Base-by-base conservation (phyloP, 2,329 filamentous ascomycete genomes). In the Didymella glomerata region DNA sequence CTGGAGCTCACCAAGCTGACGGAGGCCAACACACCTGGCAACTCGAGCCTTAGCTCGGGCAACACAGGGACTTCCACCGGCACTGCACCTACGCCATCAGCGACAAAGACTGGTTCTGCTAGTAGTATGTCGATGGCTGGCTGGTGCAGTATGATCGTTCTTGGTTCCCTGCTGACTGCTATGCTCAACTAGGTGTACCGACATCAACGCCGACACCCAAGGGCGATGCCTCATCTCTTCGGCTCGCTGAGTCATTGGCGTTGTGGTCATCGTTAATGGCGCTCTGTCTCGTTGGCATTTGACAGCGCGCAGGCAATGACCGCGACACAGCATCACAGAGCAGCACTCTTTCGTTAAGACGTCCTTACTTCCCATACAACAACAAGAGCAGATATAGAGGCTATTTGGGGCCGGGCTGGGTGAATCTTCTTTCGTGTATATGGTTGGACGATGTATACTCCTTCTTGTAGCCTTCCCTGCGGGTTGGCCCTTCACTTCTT, bases 1-100 rank as follows among this genome's bases (percentile, higher is more conserved):
- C 85, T 92, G 65, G 83, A 82, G 34, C 86, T 92, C 67, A 84
- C 78, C 51, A 75, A 82, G 13, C 73, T 87, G 49, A 62, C 77
- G 10, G 77, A 82, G 47, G 83, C 83, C 56, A 89, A 90, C 69
- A 76, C 77, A 18, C 87, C 87, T 6, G 69, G 68, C n/a, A 81
- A 82, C 32, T 75, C 78, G 54, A 70, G 54, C 30, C 71, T 71
- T 13, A 73, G 59, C 41, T 47, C 49, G 13, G 53, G 52, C 5
- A 52, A 46, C 51, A 27, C 44, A 3, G 50, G 53, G 24, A 51
- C 56, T 20, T 20, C 51, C 7, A 65, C 52, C 49, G 60, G 60
- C 14, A 57, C 48, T n/a, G 62, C 57, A 18, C 55, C 64, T 2
- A 58, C 61, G 47, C 68, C 68, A 24, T 62, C 64, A 9, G 54